phyloP scores from a whole-genome alignment of 1,284 basidiomycete species.

The Hymenochaete sp. region DNA sequence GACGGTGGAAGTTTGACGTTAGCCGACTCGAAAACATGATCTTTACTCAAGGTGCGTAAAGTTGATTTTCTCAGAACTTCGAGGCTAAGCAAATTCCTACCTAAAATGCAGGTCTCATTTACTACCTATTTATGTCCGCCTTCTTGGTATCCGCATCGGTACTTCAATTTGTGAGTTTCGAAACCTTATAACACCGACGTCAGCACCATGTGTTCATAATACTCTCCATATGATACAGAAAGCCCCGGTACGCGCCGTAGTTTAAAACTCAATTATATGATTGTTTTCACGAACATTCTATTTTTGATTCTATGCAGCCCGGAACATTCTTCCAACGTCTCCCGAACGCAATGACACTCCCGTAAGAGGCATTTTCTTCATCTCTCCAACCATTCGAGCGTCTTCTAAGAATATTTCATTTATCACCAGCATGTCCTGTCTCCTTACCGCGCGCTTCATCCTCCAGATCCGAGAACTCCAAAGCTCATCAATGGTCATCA shows the following conservation, averaged over 20 bases:
- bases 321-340: slow-evolving; percentile 4
- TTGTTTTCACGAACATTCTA: not conserved
- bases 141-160: not conserved
- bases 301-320: not conserved
- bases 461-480: slow-evolving; percentile 4
- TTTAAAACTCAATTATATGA: not conserved
- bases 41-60: slow-evolving; percentile 26
- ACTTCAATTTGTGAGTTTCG: slow-evolving; percentile 2
- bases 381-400: not conserved
- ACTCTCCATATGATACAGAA: not conserved
- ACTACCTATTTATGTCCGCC: not conserved
- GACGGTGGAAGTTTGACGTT: slow-evolving; percentile 19
- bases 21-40: slow-evolving; percentile 25
- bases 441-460: slow-evolving; percentile 1
- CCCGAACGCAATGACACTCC: slow-evolving; percentile 1
- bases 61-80: no score
- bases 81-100: no score
- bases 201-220: not conserved
- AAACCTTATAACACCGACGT: not conserved
- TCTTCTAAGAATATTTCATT: not conserved
- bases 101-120: not conserved
- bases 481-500: not conserved
- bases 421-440: not conserved
- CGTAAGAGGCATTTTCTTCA: not conserved
- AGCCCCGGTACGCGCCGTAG: slow-evolving; percentile 3